Conservation (phyloP, 106 monocot species). For the Acorus gramineus region DNA sequence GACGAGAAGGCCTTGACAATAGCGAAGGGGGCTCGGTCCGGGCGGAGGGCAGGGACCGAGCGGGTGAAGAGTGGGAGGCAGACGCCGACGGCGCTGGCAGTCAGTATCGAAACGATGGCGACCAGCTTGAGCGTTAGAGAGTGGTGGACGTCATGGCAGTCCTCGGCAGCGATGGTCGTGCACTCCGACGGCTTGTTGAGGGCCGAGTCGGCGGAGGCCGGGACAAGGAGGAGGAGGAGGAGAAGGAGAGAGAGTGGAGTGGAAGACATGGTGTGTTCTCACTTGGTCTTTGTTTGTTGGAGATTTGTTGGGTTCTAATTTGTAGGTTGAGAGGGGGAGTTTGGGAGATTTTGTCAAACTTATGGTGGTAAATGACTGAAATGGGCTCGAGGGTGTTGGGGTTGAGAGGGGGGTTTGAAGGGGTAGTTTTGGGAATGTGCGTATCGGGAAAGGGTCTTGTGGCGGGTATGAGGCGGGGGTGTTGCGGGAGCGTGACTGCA, state of each 20-base stretch:
- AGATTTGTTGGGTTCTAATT: no score
- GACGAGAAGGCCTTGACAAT: constrained; percentile 68
- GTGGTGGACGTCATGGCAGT: constrained; percentile 36
- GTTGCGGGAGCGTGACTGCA: no score
- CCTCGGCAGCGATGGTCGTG: constrained; percentile 3
- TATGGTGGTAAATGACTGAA: no score
- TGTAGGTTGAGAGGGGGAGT: no score
- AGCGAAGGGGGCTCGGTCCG: constrained; percentile 40
- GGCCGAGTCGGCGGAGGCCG: constrained; percentile 2
- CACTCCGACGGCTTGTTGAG: constrained; percentile 1
- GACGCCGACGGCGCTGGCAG: constrained; percentile 43
- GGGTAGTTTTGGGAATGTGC: no score
- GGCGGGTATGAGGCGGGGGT: no score
- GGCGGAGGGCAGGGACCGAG: constrained; percentile 39
- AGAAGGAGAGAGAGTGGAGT: neutral
- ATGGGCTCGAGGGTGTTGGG: no score
- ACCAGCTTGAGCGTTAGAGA: constrained; percentile 47
- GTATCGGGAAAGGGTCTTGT: no score
- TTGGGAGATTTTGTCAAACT: no score
- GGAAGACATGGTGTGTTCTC: no score
- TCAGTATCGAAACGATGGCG: constrained; percentile 48
- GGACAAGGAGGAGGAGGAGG: neutral
- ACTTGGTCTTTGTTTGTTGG: no score
- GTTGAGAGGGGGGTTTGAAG: no score
- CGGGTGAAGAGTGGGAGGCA: constrained; percentile 52